phyloP scores from a whole-genome alignment of 768 basidiomycete genomes.

The Trichaptum fuscoviolaceum region DNA sequence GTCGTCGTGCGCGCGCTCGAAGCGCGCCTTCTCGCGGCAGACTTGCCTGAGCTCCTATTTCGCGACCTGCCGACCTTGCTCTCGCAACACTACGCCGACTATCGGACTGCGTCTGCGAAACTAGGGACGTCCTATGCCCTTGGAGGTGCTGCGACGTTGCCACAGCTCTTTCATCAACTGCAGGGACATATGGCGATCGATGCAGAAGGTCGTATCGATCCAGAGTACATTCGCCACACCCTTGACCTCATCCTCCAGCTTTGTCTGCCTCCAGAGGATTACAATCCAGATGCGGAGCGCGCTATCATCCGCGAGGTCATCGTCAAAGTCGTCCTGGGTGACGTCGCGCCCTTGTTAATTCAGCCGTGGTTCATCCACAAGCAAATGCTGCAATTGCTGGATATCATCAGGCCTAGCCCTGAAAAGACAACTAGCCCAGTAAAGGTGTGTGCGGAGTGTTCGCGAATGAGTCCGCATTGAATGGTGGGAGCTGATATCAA shows the following conservation, averaged over 20 bases:
- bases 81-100: conserved; percentile 75
- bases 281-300: conserved; percentile 72
- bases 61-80: conserved; percentile 59
- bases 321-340: conserved; percentile 65
- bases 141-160: conserved; percentile 56
- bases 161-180: conserved; percentile 69
- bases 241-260: conserved; percentile 70
- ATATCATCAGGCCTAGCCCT: conserved; percentile 44
- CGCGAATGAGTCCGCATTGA: not conserved
- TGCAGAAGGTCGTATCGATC: conserved; percentile 58
- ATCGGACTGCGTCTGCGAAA: conserved; percentile 61
- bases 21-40: conserved; percentile 43
- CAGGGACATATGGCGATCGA: conserved; percentile 83
- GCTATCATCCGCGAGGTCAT: conserved; percentile 80
- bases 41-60: conserved; percentile 59
- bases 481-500: not conserved
- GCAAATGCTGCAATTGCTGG: conserved; percentile 56
- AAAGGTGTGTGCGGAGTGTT: not conserved
- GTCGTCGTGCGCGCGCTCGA: conserved; percentile 59
- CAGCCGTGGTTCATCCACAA: conserved; percentile 91
- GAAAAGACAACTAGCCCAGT: conserved; percentile 5
- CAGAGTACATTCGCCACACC: conserved; percentile 74
- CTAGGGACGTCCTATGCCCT: conserved; percentile 63
- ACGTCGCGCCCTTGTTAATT: conserved; percentile 50
- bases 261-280: conserved; percentile 76